Evolutionary conservation across 139 green algal species (phyloP), one percentile per base, ranked within the genome.

Genomic region (Coelastrella sp.): DNA sequence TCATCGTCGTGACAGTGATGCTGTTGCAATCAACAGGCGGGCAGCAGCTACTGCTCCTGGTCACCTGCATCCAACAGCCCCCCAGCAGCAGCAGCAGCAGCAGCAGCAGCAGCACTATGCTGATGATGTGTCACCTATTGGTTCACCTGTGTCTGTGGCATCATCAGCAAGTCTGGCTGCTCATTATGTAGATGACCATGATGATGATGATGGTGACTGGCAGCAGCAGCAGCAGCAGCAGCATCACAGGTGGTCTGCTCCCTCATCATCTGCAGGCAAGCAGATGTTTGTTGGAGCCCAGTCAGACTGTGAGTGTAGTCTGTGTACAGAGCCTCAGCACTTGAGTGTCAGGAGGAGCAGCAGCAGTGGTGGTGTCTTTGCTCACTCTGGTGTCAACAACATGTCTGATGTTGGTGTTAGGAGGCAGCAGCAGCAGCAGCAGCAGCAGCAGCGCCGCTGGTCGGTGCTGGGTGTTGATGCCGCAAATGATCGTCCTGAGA

Each of bases 351-450:
- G 45, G 11, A 57, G 45, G 45, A 57, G 45, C 45, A 57, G 11
- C 45, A 57, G 45, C 45, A 57, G 45, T 13, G 15, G 45, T 13
- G 15, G n/a, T n/a, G n/a, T n/a, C n/a, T n/a, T n/a, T n/a, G n/a
- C n/a, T n/a, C n/a, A n/a, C n/a, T n/a, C n/a, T n/a, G n/a, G n/a
- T n/a, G n/a, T n/a, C n/a, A 13, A 57, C 45, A 57, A 13, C 45
- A 57, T 57, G 45, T 13, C 0, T 57, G 45, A 1, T 2, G 15
- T 9, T 57, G 45, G 15, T 57, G 15, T 13, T 57, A 57, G 45
- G 45, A 57, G 45, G 25, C 32, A 48, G 66, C 69, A 79, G 69
- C 69, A 79, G 69, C 69, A 79, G 40, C 68, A 78, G 37, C 35
- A 53, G 68, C 68, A 77, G 35, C 19, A 40, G 38, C 68, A 77